Base-by-base conservation (phyloP, 78 protist genomes). In the Creolimax fragrantissima region DNA sequence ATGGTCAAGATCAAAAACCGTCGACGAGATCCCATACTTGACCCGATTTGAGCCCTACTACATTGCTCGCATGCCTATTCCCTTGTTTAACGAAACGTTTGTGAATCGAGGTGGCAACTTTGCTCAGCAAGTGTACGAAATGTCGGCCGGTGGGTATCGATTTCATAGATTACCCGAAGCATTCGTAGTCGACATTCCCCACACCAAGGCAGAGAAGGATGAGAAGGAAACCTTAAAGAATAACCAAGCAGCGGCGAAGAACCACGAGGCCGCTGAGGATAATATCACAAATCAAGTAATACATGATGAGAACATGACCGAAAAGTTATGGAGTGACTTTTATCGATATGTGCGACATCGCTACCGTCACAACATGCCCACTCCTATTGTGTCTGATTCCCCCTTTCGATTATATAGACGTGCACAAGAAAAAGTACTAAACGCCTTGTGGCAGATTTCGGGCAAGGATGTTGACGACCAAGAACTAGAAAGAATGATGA, bases 21-120 rank as follows among this genome's bases (percentile, higher is more conserved):
- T 58, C 24, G 88, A 44, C 42, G 85, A 41, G 58, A n/a, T 90
- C 35, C 37, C 41, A 0, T 90, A 90, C 11, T 6, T 47, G 3
- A 47, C 86, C 92, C 92, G 92, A 5, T 90, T 90, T 42, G 92
- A 90, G 35, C 92, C 92, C 81, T 90, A 90, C 86, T 90, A 90
- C 42, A 58, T 90, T 2, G 92, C 43, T 36, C 84, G 86, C 47
- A 4, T 17, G 44, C 37, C 88, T 45, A 17, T 58, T 3, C 92
- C 92, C 35, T 67, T 81, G 66, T 90, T 90, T 47, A 90, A 90
- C 86, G 92, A 90, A 7, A 44, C 92, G 44, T 90, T 90, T 47
- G 92, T 90, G 44, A 47, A 90, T 74, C 92, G 92, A 3, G 92
- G 92, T 36, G 92, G 92, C 3, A 90, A 90, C 43, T 90, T 47